These are phyloP conservation scores for Oryza glaberrima DNA, from an alignment of 176 grass and related monocot species.

Conservation along the genomic window DNA sequence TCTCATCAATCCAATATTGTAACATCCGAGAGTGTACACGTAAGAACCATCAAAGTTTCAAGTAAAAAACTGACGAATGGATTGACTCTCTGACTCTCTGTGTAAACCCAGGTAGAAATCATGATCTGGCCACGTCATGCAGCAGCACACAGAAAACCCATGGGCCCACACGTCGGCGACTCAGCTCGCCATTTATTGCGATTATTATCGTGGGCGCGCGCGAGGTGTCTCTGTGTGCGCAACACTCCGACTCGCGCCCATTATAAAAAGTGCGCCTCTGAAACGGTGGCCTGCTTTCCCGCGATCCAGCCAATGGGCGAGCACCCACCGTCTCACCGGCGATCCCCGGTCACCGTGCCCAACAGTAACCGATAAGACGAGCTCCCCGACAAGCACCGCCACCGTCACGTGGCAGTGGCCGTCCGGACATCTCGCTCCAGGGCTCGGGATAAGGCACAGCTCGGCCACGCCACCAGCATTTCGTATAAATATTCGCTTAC, in stretches of 20 bases:
- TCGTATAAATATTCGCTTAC: conserved; percentile 48
- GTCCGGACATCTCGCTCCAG: not conserved
- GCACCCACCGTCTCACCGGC: conserved; percentile 32
- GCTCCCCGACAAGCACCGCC: conserved; percentile 40
- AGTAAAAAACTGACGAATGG: not conserved
- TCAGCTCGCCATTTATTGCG: not conserved
- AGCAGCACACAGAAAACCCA: conserved; percentile 9
- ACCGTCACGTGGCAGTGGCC: conserved; percentile 44
- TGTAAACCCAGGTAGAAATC: not conserved
- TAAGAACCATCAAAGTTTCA: not conserved
- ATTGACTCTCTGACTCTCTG: not conserved
- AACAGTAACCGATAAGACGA: conserved; percentile 47
- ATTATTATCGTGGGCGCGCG: conserved; percentile 38
- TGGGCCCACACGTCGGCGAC: conserved; percentile 10
- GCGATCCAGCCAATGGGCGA: conserved; percentile 49
- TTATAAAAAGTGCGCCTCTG: conserved; percentile 22
- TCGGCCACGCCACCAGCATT: conserved; percentile 43
- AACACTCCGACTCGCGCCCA: conserved; percentile 22
- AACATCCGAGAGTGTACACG: not conserved
- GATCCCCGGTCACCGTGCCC: not conserved
- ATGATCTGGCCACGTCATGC: not conserved
- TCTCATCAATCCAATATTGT: too few species aligned
- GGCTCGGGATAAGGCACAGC: conserved; percentile 40
- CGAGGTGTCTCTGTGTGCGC: conserved; percentile 45
- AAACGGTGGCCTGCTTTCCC: not conserved